Conservation (phyloP, 1,284 basidiomycete genomes). For the Leccinum subfulvum region DNA sequence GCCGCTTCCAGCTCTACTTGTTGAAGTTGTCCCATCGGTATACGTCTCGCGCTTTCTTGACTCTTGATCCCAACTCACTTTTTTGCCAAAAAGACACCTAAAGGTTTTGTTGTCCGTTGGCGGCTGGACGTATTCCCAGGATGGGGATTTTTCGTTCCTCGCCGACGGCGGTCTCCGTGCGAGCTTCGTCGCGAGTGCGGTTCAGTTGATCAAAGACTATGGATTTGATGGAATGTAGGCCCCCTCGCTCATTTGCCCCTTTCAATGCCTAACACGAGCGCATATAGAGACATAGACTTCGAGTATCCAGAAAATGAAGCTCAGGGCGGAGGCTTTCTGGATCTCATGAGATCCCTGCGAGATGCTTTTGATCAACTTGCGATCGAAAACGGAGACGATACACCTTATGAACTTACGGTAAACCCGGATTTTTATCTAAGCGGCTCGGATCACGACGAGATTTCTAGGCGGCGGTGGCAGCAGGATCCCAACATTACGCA, state of each 20-base stretch:
- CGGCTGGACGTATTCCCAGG: slow-evolving; percentile 72
- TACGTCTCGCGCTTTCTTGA: background rate
- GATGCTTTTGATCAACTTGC: slow-evolving; percentile 53
- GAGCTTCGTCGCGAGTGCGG: slow-evolving; percentile 71
- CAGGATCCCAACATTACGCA: slow-evolving; percentile 68
- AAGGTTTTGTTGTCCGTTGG: slow-evolving; percentile 80
- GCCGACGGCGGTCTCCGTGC: slow-evolving; percentile 52
- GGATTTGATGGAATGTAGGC: slow-evolving; percentile 83
- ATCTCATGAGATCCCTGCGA: slow-evolving; percentile 56
- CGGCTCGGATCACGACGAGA: background rate
- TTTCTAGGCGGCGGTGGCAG: slow-evolving; percentile 46
- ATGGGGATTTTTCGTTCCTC: slow-evolving; percentile 65
- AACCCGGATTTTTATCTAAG: background rate
- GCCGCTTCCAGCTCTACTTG: slow-evolving; percentile 45
- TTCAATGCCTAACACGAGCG: background rate
- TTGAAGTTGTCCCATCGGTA: slow-evolving; percentile 58
- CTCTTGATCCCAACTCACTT: background rate
- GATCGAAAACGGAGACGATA: slow-evolving; percentile 54
- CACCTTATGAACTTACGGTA: slow-evolving; percentile 58
- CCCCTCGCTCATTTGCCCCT: background rate
- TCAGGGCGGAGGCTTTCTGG: slow-evolving; percentile 58
- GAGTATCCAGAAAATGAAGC: slow-evolving; percentile 55
- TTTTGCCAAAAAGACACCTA: slow-evolving; percentile 52
- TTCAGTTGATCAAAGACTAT: slow-evolving; percentile 79
- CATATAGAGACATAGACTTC: slow-evolving; percentile 65